Percentiles rank a stretch among this genome's conserved stretches.
These are phyloP conservation scores for Arthrobotrys iridis DNA, from an alignment of 2,329 filamentous ascomycete species.

Conservation along the genomic window DNA sequence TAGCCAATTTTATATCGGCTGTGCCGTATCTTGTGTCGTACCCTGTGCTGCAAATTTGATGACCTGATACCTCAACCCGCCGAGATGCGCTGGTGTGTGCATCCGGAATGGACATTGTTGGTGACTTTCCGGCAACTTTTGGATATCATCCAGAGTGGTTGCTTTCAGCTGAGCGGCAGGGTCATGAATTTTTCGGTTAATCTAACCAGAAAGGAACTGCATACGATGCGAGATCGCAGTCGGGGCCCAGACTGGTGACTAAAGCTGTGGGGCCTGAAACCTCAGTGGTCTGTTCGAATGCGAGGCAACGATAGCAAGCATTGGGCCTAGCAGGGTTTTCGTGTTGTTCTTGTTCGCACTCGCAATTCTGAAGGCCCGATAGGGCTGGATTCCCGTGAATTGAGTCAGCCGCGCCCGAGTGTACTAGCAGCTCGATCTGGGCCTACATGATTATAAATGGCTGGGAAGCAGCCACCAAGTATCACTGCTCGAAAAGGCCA, in stretches of 20 bases:
- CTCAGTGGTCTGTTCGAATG: neutral
- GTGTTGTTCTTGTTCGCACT: too few relatives aligned
- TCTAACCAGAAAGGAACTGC: neutral
- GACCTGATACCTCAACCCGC: conserved; percentile 4
- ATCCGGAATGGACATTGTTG: neutral
- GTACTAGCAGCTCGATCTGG: neutral
- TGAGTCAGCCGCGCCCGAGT: neutral
- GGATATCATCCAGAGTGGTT: neutral
- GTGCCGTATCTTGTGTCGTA: neutral
- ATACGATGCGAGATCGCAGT: neutral
- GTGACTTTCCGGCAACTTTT: neutral
- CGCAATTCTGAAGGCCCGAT: neutral
- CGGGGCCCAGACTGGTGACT: neutral
- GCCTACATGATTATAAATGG: neutral
- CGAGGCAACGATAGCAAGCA: neutral
- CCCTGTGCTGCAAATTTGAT: conserved; percentile 10
- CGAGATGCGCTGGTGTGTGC: neutral
- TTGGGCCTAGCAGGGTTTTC: too few relatives aligned
- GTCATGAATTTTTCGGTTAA: neutral
- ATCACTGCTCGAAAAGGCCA: neutral
- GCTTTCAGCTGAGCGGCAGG: neutral
- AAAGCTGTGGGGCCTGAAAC: neutral
- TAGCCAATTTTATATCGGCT: neutral
- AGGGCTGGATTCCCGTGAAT: conserved; percentile 2
- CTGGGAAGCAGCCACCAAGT: neutral